These are phyloP conservation scores for Sambucus nigra DNA, from an alignment of 129 eudicot species.

Conservation along the genomic window DNA sequence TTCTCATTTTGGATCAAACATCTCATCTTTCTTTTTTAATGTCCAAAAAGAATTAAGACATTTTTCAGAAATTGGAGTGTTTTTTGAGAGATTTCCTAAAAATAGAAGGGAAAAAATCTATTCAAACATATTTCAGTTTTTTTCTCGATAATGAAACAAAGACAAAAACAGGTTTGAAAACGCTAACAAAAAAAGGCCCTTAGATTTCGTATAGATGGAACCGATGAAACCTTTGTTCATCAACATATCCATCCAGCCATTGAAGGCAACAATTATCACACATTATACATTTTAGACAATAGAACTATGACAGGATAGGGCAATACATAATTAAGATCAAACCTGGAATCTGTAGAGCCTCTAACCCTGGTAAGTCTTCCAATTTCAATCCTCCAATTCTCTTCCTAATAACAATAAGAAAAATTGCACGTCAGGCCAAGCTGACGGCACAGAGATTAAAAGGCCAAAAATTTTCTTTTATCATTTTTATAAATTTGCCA, in stretches of 20 bases:
- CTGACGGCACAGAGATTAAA: background rate
- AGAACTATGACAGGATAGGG: background rate
- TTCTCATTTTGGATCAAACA: too few species aligned
- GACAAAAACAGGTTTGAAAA: too few species aligned
- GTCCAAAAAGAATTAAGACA: too few species aligned
- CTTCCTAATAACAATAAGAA: slow-evolving; percentile 43
- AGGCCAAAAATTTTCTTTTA: background rate
- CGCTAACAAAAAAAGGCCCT: too few species aligned
- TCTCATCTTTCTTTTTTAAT: too few species aligned
- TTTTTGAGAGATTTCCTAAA: too few species aligned
- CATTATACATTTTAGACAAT: background rate
- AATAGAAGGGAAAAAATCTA: too few species aligned
- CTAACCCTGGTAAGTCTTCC: slow-evolving; percentile 89
- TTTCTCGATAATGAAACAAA: too few species aligned
- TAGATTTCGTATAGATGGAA: too few species aligned
- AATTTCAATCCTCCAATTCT: slow-evolving; percentile 88
- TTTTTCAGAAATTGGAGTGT: too few species aligned
- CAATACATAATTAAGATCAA: slow-evolving; percentile 4
- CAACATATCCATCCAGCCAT: background rate
- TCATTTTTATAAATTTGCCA: background rate
- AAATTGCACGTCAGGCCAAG: background rate
- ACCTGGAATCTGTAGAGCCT: slow-evolving; percentile 89
- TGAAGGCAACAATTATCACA: background rate
- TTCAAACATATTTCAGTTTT: too few species aligned
- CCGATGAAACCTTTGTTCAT: slow-evolving; percentile 1